A percentile compares a stretch with the other conserved stretches of the same genome.
Evolutionary conservation across 768 basidiomycete species (phyloP).

Genomic region (Collybiopsis luxurians): DNA sequence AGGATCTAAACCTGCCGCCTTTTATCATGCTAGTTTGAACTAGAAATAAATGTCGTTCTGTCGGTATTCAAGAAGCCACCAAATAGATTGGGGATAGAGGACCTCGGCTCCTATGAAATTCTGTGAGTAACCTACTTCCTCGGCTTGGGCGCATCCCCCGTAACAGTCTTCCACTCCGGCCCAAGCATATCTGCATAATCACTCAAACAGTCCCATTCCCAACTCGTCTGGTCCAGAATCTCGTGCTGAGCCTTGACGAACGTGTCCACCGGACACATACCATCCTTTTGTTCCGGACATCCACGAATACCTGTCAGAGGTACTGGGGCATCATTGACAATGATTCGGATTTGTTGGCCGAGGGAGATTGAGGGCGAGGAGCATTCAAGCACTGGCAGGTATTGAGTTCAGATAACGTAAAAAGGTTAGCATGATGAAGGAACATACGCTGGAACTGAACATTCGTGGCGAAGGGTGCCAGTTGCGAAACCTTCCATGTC

Average conservation of each 20-base stretch:
- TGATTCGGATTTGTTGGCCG: constrained; percentile 68
- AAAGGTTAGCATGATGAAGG: background rate
- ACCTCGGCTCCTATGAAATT: no score
- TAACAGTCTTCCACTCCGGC: constrained; percentile 67
- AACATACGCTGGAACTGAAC: constrained; percentile 81
- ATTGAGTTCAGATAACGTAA: background rate
- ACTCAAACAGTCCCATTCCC: constrained; percentile 71
- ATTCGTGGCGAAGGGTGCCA: constrained; percentile 88
- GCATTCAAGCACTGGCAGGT: constrained; percentile 61
- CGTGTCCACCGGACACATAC: constrained; percentile 70
- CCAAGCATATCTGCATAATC: constrained; percentile 63
- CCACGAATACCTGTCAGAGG: constrained; percentile 77
- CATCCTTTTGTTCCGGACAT: constrained; percentile 69
- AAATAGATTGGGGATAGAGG: no score
- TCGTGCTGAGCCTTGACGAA: constrained; percentile 72
- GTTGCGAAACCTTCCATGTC: constrained; percentile 70
- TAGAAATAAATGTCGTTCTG: no score
- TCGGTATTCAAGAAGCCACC: no score
- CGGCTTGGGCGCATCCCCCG: constrained; percentile 56
- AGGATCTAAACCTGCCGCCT: no score
- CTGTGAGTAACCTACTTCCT: background rate
- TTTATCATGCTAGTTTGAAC: no score
- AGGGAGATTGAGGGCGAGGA: constrained; percentile 32
- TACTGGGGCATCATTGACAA: constrained; percentile 85
- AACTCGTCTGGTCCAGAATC: constrained; percentile 67